Evolutionary conservation across 352 stramenopile species (phyloP).

Genomic region (Phytophthora palmivora): DNA sequence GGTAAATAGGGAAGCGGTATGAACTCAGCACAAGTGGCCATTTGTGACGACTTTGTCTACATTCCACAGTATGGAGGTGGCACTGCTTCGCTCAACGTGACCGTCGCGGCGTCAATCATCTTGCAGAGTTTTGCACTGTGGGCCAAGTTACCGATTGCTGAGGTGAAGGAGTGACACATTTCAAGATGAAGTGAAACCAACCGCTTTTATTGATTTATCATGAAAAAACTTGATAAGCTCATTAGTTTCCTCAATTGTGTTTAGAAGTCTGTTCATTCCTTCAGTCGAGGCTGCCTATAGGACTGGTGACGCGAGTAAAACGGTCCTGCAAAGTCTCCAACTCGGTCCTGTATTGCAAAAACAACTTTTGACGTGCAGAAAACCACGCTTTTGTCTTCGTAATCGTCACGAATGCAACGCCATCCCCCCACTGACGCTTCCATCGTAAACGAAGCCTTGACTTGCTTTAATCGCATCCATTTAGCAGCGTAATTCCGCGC

Average conservation of each 20-base stretch:
- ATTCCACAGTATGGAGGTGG: slow-evolving; percentile 95
- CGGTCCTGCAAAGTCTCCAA: not conserved
- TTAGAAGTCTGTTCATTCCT: no score
- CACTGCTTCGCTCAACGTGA: slow-evolving; percentile 97
- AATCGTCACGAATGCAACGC: not conserved
- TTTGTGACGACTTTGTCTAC: slow-evolving; percentile 94
- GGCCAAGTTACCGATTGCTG: slow-evolving; percentile 49
- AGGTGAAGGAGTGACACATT: slow-evolving; percentile 4
- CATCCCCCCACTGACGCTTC: not conserved
- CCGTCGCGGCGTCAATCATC: slow-evolving; percentile 94
- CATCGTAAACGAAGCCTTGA: no score
- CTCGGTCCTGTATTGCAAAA: not conserved
- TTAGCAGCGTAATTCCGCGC: no score
- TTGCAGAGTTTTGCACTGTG: slow-evolving; percentile 92
- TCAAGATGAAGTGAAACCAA: no score
- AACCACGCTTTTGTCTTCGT: not conserved
- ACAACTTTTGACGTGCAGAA: not conserved
- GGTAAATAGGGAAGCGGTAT: slow-evolving; percentile 86
- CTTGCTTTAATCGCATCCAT: no score
- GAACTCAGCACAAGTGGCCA: slow-evolving; percentile 89
- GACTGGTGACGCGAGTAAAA: not conserved
- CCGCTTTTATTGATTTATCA: no score
- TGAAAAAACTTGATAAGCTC: no score
- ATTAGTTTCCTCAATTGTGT: no score
- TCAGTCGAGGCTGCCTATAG: not conserved